Conservation (phyloP, 148 eudicot species). For the Rhododendron simsii region DNA sequence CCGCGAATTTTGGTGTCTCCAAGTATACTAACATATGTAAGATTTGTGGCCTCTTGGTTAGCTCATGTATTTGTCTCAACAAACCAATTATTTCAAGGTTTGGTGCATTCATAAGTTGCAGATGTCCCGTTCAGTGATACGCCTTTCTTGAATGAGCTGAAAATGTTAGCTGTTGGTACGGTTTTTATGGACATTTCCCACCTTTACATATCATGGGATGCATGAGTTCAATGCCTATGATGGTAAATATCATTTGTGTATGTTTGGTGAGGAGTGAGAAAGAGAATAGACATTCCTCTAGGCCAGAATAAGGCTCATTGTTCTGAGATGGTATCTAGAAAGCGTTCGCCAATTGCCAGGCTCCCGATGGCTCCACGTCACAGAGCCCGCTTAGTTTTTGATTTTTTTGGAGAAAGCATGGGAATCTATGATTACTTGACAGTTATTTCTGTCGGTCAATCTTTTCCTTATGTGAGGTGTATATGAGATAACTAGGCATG, state of each 20-base stretch:
- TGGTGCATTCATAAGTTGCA: conserved; percentile 2
- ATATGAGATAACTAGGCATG: background rate
- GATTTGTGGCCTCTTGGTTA: background rate
- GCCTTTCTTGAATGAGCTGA: background rate
- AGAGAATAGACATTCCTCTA: background rate
- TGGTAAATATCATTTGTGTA: background rate
- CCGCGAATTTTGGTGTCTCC: background rate
- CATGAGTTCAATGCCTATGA: background rate
- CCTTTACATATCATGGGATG: background rate
- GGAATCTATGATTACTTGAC: background rate
- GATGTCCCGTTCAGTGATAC: background rate
- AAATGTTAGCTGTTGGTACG: background rate
- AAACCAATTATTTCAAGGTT: conserved; percentile 1
- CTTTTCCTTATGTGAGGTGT: background rate
- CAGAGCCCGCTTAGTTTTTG: background rate
- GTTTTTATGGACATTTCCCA: background rate
- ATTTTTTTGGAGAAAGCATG: background rate
- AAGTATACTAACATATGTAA: background rate
- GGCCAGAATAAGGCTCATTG: background rate
- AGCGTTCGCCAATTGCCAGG: background rate
- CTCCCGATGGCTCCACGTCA: background rate
- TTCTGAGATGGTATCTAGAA: background rate
- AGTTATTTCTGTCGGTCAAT: background rate
- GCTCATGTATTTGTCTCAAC: background rate
- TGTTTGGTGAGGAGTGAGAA: background rate